phyloP scores from a whole-genome alignment of 179 eudicot species.

The Drosera spatulata region DNA sequence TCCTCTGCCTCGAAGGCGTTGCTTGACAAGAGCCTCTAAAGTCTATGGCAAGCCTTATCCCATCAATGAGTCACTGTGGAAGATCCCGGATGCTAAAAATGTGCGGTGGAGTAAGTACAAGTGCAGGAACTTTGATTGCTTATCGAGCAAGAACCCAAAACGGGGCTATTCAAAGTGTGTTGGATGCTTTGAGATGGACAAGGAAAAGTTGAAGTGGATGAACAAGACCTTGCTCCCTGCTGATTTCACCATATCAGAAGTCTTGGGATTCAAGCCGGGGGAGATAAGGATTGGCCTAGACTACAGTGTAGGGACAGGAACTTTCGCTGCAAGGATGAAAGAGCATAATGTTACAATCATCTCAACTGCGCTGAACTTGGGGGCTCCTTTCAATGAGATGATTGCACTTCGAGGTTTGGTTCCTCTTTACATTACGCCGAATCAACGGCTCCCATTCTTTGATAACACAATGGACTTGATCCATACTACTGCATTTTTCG shows the following conservation, averaged over 20 bases:
- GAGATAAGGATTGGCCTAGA: conserved; percentile 86
- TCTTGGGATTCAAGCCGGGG: conserved; percentile 58
- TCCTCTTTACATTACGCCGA: conserved; percentile 35
- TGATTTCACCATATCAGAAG: conserved; percentile 55
- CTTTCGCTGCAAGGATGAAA: conserved; percentile 86
- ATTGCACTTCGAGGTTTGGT: conserved; percentile 83
- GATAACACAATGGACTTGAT: conserved; percentile 88
- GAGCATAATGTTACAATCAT: conserved; percentile 67
- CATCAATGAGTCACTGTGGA: conserved; percentile 91
- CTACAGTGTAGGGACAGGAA: conserved; percentile 80
- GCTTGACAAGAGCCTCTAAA: conserved; percentile 85
- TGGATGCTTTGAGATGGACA: conserved; percentile 90
- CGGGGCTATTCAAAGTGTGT: conserved; percentile 67
- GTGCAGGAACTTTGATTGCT: conserved; percentile 62
- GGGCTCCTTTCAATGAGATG: conserved; percentile 86
- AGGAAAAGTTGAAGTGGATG: conserved; percentile 78
- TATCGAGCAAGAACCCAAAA: conserved; percentile 64
- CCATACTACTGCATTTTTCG: conserved; percentile 72
- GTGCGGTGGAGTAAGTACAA: conserved; percentile 77
- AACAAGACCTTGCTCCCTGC: conserved; percentile 23
- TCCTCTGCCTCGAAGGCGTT: conserved; percentile 88
- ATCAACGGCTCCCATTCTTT: conserved; percentile 59
- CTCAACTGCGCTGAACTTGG: conserved; percentile 76
- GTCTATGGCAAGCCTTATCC: conserved; percentile 62
- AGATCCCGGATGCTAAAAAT: conserved; percentile 62